Evolutionary conservation across 306 rosid genomes (phyloP).

Genomic region (Prunus mira): DNA sequence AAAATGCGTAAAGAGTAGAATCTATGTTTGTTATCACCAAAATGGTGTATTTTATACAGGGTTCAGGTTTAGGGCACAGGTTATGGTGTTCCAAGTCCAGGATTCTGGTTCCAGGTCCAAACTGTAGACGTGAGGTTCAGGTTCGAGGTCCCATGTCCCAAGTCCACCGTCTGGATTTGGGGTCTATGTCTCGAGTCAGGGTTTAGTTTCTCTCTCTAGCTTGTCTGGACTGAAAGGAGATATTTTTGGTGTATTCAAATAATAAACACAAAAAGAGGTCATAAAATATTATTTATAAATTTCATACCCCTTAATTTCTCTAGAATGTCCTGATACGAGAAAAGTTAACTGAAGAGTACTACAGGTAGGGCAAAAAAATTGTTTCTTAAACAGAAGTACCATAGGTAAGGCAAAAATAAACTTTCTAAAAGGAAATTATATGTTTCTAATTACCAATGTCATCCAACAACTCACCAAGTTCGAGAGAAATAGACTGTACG

Average conservation of each 20-base stretch:
- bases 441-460: slow-evolving; percentile 5
- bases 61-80: too few relatives aligned
- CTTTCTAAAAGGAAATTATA: slow-evolving; percentile 10
- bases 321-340: background rate
- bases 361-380: too few relatives aligned
- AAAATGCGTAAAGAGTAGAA: too few relatives aligned
- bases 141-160: background rate
- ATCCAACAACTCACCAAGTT: slow-evolving; percentile 65
- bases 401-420: background rate
- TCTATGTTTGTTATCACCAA: too few relatives aligned
- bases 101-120: background rate
- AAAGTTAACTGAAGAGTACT: background rate
- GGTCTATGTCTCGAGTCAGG: background rate
- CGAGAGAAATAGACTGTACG: slow-evolving; percentile 48
- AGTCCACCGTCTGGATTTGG: background rate
- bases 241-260: background rate
- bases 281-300: background rate
- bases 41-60: too few relatives aligned
- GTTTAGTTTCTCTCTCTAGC: background rate
- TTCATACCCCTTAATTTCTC: background rate
- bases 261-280: background rate
- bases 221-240: background rate
- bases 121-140: too few relatives aligned
- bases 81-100: too few relatives aligned
- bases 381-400: too few relatives aligned